A percentile compares a stretch with the other conserved stretches of the same genome.
Conservation (phyloP, 345 rosid species). For the Gossypium arboreum region DNA sequence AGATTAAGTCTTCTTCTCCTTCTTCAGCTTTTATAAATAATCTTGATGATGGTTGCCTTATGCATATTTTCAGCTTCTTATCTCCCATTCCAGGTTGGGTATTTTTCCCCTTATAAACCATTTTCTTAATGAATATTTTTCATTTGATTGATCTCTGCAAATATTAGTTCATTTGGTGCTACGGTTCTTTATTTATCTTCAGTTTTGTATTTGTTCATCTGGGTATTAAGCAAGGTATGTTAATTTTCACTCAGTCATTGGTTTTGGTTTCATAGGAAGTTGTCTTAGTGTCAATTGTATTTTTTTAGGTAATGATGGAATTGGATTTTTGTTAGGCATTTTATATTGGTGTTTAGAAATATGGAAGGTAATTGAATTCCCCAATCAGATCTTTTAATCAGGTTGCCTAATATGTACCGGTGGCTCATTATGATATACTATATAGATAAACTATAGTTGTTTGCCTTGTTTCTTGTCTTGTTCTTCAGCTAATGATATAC, state of each 20-base stretch:
- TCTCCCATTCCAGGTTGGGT: conserved; percentile 73
- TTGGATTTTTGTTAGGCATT: not conserved
- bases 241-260: not conserved
- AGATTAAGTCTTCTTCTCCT: conserved; percentile 5
- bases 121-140: not conserved
- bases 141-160: not conserved
- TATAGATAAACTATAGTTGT: too few relatives aligned
- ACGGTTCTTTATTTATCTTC: not conserved
- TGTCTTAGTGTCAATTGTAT: not conserved
- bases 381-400: too few relatives aligned
- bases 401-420: too few relatives aligned
- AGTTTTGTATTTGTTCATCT: not conserved
- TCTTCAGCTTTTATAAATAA: conserved; percentile 44
- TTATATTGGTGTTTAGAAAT: not conserved
- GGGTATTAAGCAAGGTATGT: not conserved
- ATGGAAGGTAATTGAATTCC: too few relatives aligned
- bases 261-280: not conserved
- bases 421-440: too few relatives aligned
- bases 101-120: not conserved
- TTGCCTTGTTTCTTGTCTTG: too few relatives aligned
- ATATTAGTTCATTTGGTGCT: not conserved
- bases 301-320: not conserved
- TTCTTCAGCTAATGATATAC: too few relatives aligned
- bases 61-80: conserved; percentile 95
- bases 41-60: conserved; percentile 96